Conservation (phyloP, 345 rosid genomes). For the Alliaria petiolata region DNA sequence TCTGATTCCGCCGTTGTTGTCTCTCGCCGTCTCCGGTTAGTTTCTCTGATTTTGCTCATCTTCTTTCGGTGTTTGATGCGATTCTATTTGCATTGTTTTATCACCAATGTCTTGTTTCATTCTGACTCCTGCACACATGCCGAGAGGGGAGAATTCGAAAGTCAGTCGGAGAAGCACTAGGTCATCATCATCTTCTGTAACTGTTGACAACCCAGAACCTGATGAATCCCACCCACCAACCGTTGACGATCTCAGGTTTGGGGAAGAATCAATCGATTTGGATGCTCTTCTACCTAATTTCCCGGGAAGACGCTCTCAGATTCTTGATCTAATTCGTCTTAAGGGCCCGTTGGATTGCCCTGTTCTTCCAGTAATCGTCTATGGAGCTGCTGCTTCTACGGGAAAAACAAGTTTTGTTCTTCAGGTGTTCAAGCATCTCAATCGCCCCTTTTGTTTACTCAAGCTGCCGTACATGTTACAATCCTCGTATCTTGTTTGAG, state of each 20-base stretch:
- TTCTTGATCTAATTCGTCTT: constrained; percentile 51
- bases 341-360: constrained; percentile 65
- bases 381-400: constrained; percentile 72
- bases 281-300: constrained; percentile 55
- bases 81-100: background rate
- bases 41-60: too few species aligned
- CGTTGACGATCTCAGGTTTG: constrained; percentile 47
- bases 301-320: constrained; percentile 56
- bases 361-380: constrained; percentile 57
- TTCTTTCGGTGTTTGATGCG: too few species aligned
- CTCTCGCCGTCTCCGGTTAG: too few species aligned
- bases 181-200: constrained; percentile 34
- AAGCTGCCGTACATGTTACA: constrained; percentile 66
- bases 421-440: constrained; percentile 62
- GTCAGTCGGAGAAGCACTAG: too few species aligned
- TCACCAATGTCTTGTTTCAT: background rate
- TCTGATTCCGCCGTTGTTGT: too few species aligned
- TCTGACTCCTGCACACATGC: constrained; percentile 27
- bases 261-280: constrained; percentile 40
- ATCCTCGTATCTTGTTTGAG: constrained; percentile 71
- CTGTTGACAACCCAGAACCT: constrained; percentile 30
- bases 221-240: constrained; percentile 40
- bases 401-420: constrained; percentile 80
- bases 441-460: constrained; percentile 71
- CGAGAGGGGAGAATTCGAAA: too few species aligned